These are phyloP conservation scores for Candida sanyiensis DNA, from an alignment of 805 yeast species.

Conservation along the genomic window DNA sequence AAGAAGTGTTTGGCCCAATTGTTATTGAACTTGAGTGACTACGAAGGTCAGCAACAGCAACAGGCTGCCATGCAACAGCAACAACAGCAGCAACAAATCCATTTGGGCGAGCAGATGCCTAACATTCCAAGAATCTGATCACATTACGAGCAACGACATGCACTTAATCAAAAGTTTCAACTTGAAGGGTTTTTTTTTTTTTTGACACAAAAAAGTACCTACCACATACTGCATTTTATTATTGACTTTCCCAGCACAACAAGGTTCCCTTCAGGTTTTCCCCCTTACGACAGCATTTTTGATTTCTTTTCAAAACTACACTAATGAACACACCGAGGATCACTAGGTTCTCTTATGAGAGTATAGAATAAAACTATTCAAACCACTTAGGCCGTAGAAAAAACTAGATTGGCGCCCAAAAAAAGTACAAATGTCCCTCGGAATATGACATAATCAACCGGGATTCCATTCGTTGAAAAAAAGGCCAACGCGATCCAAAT, in stretches of 20 bases:
- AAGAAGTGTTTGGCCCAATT: conserved; percentile 83
- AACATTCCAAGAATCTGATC: conserved; percentile 2
- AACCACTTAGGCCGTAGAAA: too few relatives aligned
- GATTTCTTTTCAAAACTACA: neutral
- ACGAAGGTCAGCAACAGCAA: conserved; percentile 20
- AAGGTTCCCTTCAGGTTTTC: neutral
- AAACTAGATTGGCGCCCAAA: too few relatives aligned
- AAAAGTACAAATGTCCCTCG: neutral
- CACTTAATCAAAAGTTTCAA: neutral
- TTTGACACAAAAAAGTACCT: too few relatives aligned
- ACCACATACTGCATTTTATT: too few relatives aligned
- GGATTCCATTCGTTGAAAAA: conserved; percentile 2
- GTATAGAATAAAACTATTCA: conserved; percentile 1
- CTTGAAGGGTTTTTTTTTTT: too few relatives aligned
- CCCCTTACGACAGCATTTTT: conserved; percentile 4
- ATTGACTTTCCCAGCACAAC: neutral
- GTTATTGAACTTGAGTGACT: conserved; percentile 55
- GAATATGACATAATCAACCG: neutral
- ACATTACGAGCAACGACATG: neutral
- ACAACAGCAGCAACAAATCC: conserved; percentile 8
- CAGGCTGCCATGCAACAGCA: conserved; percentile 12
- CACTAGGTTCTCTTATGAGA: neutral
- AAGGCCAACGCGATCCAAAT: conserved; percentile 12
- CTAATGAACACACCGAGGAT: neutral
- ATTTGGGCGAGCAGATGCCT: conserved; percentile 3